These are phyloP conservation scores for Adansonia grandidieri DNA, from an alignment of 441 rosid genomes.

Conservation along the genomic window DNA sequence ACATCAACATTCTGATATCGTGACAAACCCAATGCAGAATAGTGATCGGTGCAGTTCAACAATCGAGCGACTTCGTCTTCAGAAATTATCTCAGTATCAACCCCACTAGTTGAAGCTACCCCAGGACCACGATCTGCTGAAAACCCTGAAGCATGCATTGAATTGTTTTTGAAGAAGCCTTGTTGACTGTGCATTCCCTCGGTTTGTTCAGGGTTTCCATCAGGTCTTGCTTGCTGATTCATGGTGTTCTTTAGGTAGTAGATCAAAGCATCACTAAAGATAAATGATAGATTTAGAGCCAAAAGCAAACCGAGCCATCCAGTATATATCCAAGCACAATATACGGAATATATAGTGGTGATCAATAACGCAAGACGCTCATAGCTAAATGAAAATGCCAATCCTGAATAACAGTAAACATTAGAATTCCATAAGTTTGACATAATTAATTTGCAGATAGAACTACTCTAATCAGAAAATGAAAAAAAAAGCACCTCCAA, in stretches of 20 bases:
- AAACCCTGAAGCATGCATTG: conserved; percentile 56
- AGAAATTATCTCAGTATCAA: conserved; percentile 79
- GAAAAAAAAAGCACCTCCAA: conserved; percentile 59
- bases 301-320: conserved; percentile 90
- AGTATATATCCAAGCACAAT: conserved; percentile 75
- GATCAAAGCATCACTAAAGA: conserved; percentile 83
- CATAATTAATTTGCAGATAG: conserved; percentile 23
- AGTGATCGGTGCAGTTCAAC: conserved; percentile 80
- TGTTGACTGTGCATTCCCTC: conserved; percentile 54
- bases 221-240: conserved; percentile 53
- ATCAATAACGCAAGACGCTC: conserved; percentile 73
- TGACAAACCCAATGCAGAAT: conserved; percentile 73
- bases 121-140: conserved; percentile 76
- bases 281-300: conserved; percentile 81
- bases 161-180: conserved; percentile 48
- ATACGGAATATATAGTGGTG: conserved; percentile 67
- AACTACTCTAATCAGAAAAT: conserved; percentile 16
- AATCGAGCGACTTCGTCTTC: conserved; percentile 91
- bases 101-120: conserved; percentile 83
- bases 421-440: conserved; percentile 28
- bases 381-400: conserved; percentile 23
- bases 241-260: conserved; percentile 69
- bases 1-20: conserved; percentile 72
- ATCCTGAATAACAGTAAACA: conserved; percentile 51
- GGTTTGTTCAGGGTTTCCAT: conserved; percentile 49